These are phyloP conservation scores for Manihot esculenta DNA, from an alignment of 441 rosid species.

Conservation along the genomic window DNA sequence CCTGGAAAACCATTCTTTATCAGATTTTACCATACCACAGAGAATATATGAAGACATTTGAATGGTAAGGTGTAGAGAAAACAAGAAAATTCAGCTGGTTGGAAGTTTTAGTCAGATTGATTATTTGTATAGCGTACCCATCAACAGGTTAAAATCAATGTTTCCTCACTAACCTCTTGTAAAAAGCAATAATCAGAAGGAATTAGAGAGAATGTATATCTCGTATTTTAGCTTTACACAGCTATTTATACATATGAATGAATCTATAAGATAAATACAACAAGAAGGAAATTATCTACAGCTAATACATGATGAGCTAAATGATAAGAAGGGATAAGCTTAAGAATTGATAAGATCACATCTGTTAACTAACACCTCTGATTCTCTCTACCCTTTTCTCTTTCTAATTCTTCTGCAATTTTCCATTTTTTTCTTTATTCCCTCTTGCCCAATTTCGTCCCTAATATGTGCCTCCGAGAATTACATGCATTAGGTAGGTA, in stretches of 20 bases:
- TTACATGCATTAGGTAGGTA: background rate
- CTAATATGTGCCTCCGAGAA: background rate
- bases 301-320: too few relatives aligned
- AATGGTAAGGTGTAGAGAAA: background rate
- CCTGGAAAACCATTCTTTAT: slow-evolving; percentile 40
- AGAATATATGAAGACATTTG: background rate
- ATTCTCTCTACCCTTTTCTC: background rate
- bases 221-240: too few relatives aligned
- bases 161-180: too few relatives aligned
- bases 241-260: too few relatives aligned
- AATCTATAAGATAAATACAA: too few relatives aligned
- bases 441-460: background rate
- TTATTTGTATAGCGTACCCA: background rate
- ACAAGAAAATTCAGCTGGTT: background rate
- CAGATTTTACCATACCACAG: slow-evolving; percentile 5
- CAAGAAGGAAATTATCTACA: too few relatives aligned
- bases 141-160: background rate
- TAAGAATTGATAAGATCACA: too few relatives aligned
- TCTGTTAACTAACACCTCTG: too few relatives aligned
- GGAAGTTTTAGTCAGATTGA: background rate
- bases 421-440: background rate
- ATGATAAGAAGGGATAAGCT: too few relatives aligned
- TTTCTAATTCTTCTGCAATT: background rate
- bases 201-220: too few relatives aligned
- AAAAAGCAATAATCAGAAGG: too few relatives aligned